phyloP scores from a whole-genome alignment of 2,329 filamentous ascomycete genomes.

The Ceratocystis colombiana region DNA sequence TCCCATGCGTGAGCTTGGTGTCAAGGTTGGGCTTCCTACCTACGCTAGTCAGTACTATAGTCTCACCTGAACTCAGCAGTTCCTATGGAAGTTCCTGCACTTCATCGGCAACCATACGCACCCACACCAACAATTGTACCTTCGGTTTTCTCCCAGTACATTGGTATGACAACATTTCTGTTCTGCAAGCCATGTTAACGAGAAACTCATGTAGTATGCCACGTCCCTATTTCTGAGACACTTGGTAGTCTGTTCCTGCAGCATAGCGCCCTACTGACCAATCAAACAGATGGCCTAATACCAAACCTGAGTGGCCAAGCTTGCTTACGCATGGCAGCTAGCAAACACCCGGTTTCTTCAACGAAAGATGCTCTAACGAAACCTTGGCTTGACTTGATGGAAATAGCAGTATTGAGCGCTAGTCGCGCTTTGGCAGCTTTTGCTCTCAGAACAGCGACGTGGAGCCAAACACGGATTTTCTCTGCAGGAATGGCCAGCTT shows the following conservation, averaged over 20 bases:
- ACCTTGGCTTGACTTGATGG: slow-evolving; percentile 56
- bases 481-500: slow-evolving; percentile 56
- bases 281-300: slow-evolving; percentile 44
- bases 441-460: slow-evolving; percentile 60
- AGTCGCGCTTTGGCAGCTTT: slow-evolving; percentile 69
- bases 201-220: slow-evolving; percentile 35
- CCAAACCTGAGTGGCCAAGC: slow-evolving; percentile 72
- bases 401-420: slow-evolving; percentile 48
- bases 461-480: slow-evolving; percentile 60
- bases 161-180: slow-evolving; percentile 61
- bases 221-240: background rate
- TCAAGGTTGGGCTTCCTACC: slow-evolving; percentile 60
- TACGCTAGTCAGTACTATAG: slow-evolving; percentile 53
- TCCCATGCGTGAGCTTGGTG: slow-evolving; percentile 52
- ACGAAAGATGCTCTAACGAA: slow-evolving; percentile 55
- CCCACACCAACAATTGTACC: slow-evolving; percentile 43
- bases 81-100: slow-evolving; percentile 52
- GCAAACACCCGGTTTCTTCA: slow-evolving; percentile 60
- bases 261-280: background rate
- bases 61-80: slow-evolving; percentile 56
- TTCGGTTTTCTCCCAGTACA: slow-evolving; percentile 55
- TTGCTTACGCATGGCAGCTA: slow-evolving; percentile 50
- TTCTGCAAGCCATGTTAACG: slow-evolving; percentile 57
- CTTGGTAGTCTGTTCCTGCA: background rate
- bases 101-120: slow-evolving; percentile 39